Base-by-base conservation (phyloP, 2,329 filamentous ascomycete genomes). In the Bipolaris gigantea region DNA sequence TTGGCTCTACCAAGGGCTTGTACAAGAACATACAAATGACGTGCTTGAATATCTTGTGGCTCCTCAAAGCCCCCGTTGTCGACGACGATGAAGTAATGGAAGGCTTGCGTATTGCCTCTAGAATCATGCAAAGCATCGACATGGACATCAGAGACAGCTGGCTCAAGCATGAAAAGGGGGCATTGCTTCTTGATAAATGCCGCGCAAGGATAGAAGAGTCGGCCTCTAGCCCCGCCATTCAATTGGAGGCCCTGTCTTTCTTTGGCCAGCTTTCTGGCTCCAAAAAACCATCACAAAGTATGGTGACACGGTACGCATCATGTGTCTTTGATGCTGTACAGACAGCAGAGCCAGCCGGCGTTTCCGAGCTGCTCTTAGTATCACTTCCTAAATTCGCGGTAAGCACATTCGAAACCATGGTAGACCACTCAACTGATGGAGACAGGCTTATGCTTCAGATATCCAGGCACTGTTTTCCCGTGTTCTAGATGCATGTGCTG, bases 101-200 rank as follows among this genome's bases (percentile, higher is more conserved):
- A 56, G 64, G 63, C 9, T 69, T 75, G 46, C 65, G 64, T 16
- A 72, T 74, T 47, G 70, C 70, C n/a, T 67, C 63, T 18, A 59
- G 62, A 34, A 66, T 62, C 1, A 33, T 73, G 48, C 61, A 57
- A 18, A 60, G 59, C 25, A 53, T 73, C 18, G 64, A 70, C 19
- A 40, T 39, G 15, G 54, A 60, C 4, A 53, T 57, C 13, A 60
- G 65, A 25, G 49, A 62, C 23, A 41, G 35, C 1, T 74, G 71
- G 70, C 62, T 59, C 10, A 60, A 21, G 9, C 61, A 53, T 36
- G 21, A 57, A 19, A 47, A 62, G 9, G 59, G 66, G 10, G 62
- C 55, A 33, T 56, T 51, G 16, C 61, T 55, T 2, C 64, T 66
- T 33, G 53, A 55, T 0, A 74, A 72, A 50, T 62, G 73, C 0